Percentiles rank a stretch among this genome's conserved stretches.
Conservation (phyloP, 1,139 yeast species). For the Arxiozyma bovina region DNA sequence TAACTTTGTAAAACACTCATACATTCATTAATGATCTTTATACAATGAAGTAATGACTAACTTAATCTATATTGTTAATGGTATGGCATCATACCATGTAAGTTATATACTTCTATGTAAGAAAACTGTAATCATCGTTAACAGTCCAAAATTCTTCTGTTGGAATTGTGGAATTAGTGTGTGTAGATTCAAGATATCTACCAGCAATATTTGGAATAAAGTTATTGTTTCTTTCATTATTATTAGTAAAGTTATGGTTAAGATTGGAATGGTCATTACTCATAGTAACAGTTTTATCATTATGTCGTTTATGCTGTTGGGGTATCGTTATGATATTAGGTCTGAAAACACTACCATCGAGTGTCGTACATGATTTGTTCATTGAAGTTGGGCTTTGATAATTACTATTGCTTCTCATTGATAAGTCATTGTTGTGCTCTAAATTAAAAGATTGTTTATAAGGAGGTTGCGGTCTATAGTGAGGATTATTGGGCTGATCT, state of each 20-base stretch:
- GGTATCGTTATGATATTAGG: neutral
- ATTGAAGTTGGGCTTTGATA: neutral
- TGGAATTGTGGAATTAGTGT: slow-evolving; percentile 20
- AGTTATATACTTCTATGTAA: slow-evolving; percentile 24
- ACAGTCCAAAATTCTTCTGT: slow-evolving; percentile 39
- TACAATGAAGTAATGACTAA: neutral
- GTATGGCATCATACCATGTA: too few relatives aligned
- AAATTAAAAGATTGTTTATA: too few relatives aligned
- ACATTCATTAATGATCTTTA: neutral
- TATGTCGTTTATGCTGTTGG: neutral
- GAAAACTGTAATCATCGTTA: slow-evolving; percentile 38
- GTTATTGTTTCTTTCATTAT: neutral
- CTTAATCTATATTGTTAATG: neutral
- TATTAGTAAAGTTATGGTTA: too few relatives aligned
- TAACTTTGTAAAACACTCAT: too few relatives aligned
- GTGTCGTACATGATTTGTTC: neutral
- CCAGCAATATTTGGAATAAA: neutral
- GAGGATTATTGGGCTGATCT: neutral
- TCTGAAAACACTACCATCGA: neutral
- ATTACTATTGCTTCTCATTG: neutral
- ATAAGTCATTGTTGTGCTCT: neutral
- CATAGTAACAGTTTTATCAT: neutral
- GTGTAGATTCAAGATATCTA: neutral
- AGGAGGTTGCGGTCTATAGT: neutral
- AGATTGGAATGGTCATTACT: neutral